Percentiles rank a stretch among this genome's conserved stretches.
phyloP scores from a whole-genome alignment of 129 eudicot species.

The Apium graveolens region DNA sequence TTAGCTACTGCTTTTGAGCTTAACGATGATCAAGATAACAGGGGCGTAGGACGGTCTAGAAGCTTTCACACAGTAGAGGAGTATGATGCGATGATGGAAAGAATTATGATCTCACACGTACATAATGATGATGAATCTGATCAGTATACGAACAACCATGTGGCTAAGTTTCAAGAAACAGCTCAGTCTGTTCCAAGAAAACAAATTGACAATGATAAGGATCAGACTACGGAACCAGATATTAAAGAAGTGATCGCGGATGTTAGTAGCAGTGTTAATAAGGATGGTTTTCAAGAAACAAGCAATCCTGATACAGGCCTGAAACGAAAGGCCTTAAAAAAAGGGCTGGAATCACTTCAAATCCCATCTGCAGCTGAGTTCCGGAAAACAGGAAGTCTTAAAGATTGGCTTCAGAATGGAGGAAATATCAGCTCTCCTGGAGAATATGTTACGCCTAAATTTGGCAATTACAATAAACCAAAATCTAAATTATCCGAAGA shows the following conservation, averaged over 20 bases:
- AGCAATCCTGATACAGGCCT: constrained; percentile 12
- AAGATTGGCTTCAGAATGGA: constrained; percentile 6
- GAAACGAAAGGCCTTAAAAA: constrained; percentile 18
- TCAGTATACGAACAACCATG: background rate
- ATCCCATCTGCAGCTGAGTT: constrained; percentile 20
- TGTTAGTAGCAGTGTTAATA: background rate
- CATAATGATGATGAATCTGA: background rate
- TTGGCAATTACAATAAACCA: constrained; percentile 24
- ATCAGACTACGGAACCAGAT: background rate
- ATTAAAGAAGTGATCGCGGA: background rate
- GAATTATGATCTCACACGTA: background rate
- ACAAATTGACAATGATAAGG: background rate
- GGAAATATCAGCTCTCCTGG: constrained; percentile 13
- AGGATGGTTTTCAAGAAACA: constrained; percentile 7
- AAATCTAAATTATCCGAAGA: background rate
- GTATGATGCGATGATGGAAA: constrained; percentile 26
- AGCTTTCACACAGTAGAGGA: constrained; percentile 40
- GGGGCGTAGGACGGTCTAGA: constrained; percentile 17
- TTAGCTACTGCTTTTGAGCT: background rate
- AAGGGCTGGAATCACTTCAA: constrained; percentile 22
- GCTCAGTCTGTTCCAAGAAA: background rate
- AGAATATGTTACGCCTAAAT: constrained; percentile 26
- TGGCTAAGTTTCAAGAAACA: background rate
- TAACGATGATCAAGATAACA: constrained; percentile 6
- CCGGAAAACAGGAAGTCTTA: constrained; percentile 12